These are phyloP conservation scores for Dipodascopsis uninucleata DNA, from an alignment of 805 yeast genomes.

Conservation along the genomic window DNA sequence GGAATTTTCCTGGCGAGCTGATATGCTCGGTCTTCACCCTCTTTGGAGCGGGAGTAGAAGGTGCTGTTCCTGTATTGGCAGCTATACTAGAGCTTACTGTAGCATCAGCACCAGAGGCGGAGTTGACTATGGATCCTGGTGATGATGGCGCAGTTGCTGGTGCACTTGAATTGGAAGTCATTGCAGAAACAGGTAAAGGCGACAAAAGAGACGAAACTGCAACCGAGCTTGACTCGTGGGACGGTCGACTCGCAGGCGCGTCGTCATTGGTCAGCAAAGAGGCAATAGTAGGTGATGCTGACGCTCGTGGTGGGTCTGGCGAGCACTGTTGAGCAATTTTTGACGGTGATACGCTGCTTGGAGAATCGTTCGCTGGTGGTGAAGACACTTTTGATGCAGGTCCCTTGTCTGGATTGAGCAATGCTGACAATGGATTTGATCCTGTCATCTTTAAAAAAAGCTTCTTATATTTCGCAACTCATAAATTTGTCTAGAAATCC, in stretches of 20 bases:
- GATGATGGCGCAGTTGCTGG: slow-evolving; percentile 1
- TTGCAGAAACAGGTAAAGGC: slow-evolving; percentile 1
- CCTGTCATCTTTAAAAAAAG: not conserved
- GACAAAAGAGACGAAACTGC: slow-evolving; percentile 10
- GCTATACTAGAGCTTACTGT: not conserved
- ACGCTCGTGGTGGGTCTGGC: slow-evolving; percentile 5
- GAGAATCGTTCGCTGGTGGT: not conserved
- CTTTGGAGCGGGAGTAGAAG: slow-evolving; percentile 6
- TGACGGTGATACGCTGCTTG: slow-evolving; percentile 5
- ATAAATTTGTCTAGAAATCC: too few relatives aligned
- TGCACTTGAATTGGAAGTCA: not conserved
- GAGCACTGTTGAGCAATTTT: not conserved
- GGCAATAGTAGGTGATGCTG: slow-evolving; percentile 15
- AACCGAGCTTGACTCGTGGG: slow-evolving; percentile 1
- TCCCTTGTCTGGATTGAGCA: slow-evolving; percentile 6
- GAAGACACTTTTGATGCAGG: not conserved
- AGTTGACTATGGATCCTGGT: not conserved
- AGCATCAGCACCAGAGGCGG: not conserved
- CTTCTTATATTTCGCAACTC: too few relatives aligned
- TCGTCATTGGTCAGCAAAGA: slow-evolving; percentile 11
- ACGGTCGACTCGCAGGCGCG: not conserved
- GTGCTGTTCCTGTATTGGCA: slow-evolving; percentile 3
- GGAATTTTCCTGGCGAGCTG: slow-evolving; percentile 1
- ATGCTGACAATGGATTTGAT: not conserved
- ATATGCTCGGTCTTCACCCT: slow-evolving; percentile 1